These are phyloP conservation scores for Erodium maritimum DNA, from an alignment of 345 rosid genomes.

Conservation along the genomic window DNA sequence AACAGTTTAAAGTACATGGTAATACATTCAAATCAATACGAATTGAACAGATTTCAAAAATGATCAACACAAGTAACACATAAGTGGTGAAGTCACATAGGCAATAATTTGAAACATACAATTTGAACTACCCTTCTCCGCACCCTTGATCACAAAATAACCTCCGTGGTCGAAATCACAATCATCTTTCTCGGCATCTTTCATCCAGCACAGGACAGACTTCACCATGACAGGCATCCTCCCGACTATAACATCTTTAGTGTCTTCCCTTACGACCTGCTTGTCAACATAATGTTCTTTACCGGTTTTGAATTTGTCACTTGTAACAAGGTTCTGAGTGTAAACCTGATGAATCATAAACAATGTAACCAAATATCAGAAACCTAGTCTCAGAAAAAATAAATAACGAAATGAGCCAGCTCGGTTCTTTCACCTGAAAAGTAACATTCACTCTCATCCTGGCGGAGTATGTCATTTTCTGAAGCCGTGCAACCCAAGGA, in stretches of 20 bases:
- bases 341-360: constrained; percentile 36
- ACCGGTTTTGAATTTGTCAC: constrained; percentile 86
- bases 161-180: constrained; percentile 93
- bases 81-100: no score
- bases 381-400: no score
- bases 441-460: constrained; percentile 51
- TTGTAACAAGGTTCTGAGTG: constrained; percentile 25
- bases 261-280: constrained; percentile 21
- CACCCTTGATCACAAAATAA: constrained; percentile 80
- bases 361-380: no score
- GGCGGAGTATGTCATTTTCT: constrained; percentile 81
- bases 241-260: constrained; percentile 47
- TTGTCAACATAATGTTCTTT: constrained; percentile 37
- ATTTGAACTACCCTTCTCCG: constrained; percentile 56
- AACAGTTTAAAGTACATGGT: no score
- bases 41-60: no score
- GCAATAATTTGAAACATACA: not conserved
- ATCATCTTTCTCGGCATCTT: constrained; percentile 38
- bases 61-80: no score
- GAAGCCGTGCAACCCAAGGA: constrained; percentile 77
- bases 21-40: no score
- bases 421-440: constrained; percentile 75
- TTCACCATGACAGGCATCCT: constrained; percentile 87
- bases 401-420: no score
- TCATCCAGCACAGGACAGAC: constrained; percentile 69